Percentiles rank a stretch among this genome's conserved stretches.
phyloP scores from a whole-genome alignment of 1,284 basidiomycete species.

The Cryptococcus deneoformans region DNA sequence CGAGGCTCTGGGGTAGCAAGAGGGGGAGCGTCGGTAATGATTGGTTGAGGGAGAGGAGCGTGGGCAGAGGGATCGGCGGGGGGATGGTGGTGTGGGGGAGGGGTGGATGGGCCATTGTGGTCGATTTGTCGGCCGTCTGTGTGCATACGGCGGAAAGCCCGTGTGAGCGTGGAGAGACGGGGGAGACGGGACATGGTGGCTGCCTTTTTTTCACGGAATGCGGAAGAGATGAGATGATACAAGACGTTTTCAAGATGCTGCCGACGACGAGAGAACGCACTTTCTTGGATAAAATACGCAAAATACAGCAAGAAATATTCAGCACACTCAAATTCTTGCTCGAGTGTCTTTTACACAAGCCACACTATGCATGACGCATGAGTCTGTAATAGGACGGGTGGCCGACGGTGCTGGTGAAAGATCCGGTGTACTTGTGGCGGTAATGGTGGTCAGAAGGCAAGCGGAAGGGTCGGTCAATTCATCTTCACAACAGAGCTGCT shows the following conservation, averaged over 20 bases:
- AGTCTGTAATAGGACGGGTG: too few relatives aligned
- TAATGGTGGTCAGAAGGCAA: too few relatives aligned
- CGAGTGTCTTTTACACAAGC: too few relatives aligned
- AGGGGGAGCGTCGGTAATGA: slow-evolving; percentile 1
- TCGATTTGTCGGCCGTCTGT: slow-evolving; percentile 29
- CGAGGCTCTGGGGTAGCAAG: slow-evolving; percentile 3
- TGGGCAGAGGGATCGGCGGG: background rate
- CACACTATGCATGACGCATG: too few relatives aligned
- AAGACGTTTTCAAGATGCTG: background rate
- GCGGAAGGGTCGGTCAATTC: too few relatives aligned
- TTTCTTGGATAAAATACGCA: too few relatives aligned
- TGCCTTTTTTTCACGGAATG: background rate
- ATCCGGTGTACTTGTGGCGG: too few relatives aligned
- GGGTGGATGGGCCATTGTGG: slow-evolving; percentile 17
- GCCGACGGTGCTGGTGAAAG: too few relatives aligned
- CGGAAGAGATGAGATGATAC: background rate
- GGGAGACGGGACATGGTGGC: slow-evolving; percentile 16
- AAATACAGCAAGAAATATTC: too few relatives aligned
- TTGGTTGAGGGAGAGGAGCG: background rate
- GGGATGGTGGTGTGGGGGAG: background rate
- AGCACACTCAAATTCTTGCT: too few relatives aligned
- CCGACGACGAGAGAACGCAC: too few relatives aligned
- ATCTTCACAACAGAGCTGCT: too few relatives aligned
- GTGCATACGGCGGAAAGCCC: slow-evolving; percentile 25
- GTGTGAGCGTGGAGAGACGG: slow-evolving; percentile 9